phyloP scores from a whole-genome alignment of 345 rosid genomes.

The Boechera retrofracta region DNA sequence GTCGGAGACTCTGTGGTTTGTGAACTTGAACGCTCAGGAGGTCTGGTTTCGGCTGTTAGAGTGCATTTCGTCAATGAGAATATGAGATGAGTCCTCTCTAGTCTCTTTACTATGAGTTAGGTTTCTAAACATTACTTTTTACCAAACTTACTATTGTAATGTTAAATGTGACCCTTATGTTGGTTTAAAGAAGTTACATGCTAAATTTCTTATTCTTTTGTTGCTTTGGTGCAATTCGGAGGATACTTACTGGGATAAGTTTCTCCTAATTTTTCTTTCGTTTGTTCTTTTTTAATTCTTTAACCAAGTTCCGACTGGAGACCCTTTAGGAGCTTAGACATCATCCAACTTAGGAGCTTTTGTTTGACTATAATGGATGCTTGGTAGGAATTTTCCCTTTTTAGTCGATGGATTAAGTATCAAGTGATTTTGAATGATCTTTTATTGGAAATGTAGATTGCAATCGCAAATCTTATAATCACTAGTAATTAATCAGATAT shows the following conservation, averaged over 20 bases:
- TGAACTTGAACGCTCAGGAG: conserved; percentile 32
- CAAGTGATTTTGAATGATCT: too few relatives aligned
- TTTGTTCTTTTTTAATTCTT: too few relatives aligned
- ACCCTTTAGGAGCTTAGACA: too few relatives aligned
- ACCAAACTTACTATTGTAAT: conserved; percentile 23
- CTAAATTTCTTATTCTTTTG: not conserved
- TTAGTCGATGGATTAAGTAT: too few relatives aligned
- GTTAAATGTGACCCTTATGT: not conserved
- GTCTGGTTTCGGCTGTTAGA: conserved; percentile 27
- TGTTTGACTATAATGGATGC: not conserved
- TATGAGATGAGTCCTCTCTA: conserved; percentile 12
- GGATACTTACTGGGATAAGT: not conserved
- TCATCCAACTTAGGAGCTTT: not conserved
- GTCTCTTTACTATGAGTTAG: not conserved
- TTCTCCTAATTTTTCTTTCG: too few relatives aligned
- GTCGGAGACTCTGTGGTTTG: conserved; percentile 27
- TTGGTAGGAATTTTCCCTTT: too few relatives aligned
- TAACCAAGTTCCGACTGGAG: too few relatives aligned
- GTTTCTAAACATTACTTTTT: not conserved
- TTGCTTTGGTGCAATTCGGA: not conserved
- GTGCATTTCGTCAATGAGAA: conserved; percentile 2
- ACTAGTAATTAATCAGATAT: too few relatives aligned
- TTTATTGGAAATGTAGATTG: too few relatives aligned
- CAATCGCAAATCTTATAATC: too few relatives aligned
- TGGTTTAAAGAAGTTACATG: not conserved